phyloP scores from a whole-genome alignment of 1,139 yeast species.

The Geotrichum aggregatum region DNA sequence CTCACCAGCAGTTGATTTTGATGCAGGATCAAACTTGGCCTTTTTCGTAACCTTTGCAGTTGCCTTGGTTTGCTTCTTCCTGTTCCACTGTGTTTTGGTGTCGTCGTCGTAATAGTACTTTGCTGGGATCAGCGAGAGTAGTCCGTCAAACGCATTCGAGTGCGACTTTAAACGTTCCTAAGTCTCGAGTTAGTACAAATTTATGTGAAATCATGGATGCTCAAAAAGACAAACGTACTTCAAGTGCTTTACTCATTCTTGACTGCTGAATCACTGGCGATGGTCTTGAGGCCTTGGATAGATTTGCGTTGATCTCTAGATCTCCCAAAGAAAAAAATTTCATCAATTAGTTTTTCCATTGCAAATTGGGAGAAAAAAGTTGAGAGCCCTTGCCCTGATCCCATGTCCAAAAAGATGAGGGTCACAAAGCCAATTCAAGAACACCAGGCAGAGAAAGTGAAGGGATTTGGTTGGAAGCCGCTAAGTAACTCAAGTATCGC shows the following conservation, averaged over 20 bases:
- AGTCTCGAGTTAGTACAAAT: slow-evolving; percentile 16
- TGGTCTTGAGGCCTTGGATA: background rate
- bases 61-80: slow-evolving; percentile 61
- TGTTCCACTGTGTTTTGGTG: slow-evolving; percentile 83
- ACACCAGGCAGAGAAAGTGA: no score
- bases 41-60: slow-evolving; percentile 60
- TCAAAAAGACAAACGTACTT: slow-evolving; percentile 25
- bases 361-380: no score
- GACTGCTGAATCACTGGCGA: background rate
- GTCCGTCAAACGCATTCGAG: slow-evolving; percentile 84
- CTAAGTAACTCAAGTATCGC: no score
- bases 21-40: slow-evolving; percentile 72
- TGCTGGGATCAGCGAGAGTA: slow-evolving; percentile 76
- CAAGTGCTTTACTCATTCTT: slow-evolving; percentile 32
- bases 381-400: no score
- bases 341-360: no score
- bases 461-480: no score
- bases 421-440: no score
- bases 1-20: slow-evolving; percentile 59
- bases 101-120: slow-evolving; percentile 50
- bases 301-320: background rate
- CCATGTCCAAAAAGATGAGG: no score
- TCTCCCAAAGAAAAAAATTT: no score
- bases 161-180: slow-evolving; percentile 80
- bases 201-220: background rate